Evolutionary conservation across 495 filamentous ascomycete genomes (phyloP).

Genomic region (Entonaema liquescens): DNA sequence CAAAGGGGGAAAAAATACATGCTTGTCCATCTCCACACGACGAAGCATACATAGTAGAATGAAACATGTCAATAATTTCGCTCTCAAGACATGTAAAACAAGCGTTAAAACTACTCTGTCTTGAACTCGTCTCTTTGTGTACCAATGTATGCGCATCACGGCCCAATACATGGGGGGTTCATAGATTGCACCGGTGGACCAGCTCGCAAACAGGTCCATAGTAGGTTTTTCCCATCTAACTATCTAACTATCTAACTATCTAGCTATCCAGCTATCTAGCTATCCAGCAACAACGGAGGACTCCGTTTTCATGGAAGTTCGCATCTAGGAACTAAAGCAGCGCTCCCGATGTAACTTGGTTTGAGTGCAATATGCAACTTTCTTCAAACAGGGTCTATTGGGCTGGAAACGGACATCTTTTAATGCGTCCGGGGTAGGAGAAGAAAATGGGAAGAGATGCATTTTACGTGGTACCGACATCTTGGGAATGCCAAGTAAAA

Average conservation of each 20-base stretch:
- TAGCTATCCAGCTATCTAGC: too few species aligned
- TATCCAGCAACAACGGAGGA: constrained; percentile 17
- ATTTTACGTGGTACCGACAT: constrained; percentile 42
- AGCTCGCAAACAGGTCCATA: constrained; percentile 30
- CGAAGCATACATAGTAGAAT: constrained; percentile 10
- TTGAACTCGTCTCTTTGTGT: constrained; percentile 35
- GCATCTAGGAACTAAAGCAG: constrained; percentile 37
- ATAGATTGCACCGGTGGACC: constrained; percentile 19
- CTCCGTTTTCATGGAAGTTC: constrained; percentile 24
- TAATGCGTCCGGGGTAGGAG: constrained; percentile 31
- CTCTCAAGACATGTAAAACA: constrained; percentile 16
- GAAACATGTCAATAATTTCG: constrained; percentile 17
- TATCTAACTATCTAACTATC: neutral
- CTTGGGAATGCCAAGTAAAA: constrained; percentile 44
- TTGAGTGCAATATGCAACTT: constrained; percentile 32
- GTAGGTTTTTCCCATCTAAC: neutral
- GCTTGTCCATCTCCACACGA: neutral
- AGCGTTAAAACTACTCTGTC: constrained; percentile 22
- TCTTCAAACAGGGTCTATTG: constrained; percentile 36
- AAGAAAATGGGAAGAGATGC: constrained; percentile 20
- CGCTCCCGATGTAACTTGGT: constrained; percentile 36
- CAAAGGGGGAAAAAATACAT: neutral
- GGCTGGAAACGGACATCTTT: constrained; percentile 38
- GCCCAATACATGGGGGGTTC: constrained; percentile 18
- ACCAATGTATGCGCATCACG: constrained; percentile 24